Base-by-base conservation (phyloP, 352 stramenopile species). In the Globisporangium takayamanum region DNA sequence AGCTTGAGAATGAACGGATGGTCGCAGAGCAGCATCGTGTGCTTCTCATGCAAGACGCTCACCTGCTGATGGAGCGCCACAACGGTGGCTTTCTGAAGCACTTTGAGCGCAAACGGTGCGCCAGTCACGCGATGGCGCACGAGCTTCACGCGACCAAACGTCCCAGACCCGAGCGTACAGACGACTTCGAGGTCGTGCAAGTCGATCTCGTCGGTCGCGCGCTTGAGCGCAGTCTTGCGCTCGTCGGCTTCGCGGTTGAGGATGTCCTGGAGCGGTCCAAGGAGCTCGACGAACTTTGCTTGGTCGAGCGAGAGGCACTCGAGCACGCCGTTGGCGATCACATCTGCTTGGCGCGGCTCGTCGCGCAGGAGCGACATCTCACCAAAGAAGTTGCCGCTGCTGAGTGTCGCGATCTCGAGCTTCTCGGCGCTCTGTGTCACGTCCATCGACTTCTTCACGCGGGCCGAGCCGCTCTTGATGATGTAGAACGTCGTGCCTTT, bases 21-120 rank as follows among this genome's bases (percentile, higher is more conserved):
- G 42, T 93, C 70, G 51, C 97, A 87, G 57, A 72, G 75, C 61
- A 74, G 85, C 55, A 97, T 61, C 52, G 97, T 93, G 54, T 86
- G 80, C n/a, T 97, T 80, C 62, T 97, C 91, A 64, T 87, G 96
- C 59, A 96, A 89, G 63, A 97, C 91, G 69, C 97, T 90, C 64
- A 94, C 84, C 52, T 97, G 70, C 60, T 95, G 90, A 57, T 96
- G 80, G 51, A 97, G 76, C 14, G 82, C 64, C 37, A 97, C 64
- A 59, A 97, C 95, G 55, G 95, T 81, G 52, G 76, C 85, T 70
- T 97, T 97, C 66, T 97, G 97, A 15, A 97, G 70, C 64, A 97
- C 97, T 62, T 97, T 97, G 25, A 97, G 73, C 5, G 89, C 89
- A 55, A 92, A 87, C 56, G 80, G 94, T 1, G 69, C 73, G 0